Evolutionary conservation across 768 basidiomycete species (phyloP), one percentile per base, ranked within the genome.

Genomic region (Sutorius australiensis): DNA sequence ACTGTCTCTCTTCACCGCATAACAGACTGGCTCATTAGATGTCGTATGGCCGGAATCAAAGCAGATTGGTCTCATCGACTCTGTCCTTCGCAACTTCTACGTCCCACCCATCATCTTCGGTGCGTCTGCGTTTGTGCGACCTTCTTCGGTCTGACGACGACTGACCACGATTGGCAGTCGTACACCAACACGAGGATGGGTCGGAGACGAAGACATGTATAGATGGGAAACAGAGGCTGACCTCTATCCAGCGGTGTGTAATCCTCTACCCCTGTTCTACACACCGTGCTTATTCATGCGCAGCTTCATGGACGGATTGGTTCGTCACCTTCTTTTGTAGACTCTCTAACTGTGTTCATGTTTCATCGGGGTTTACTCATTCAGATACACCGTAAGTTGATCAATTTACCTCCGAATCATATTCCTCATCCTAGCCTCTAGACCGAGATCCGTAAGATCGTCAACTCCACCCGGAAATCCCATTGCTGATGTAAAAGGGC

Each of bases 21-120:
- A 16, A 40, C 42, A 13, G 6, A 19, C 19, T 3, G 21, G 2
- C 9, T 4, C 1, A 13, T 10, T 46, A 88, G 88, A 84, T 43
- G 81, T 92, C 36, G 90, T 92, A 1, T 92, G 89, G 90, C 75
- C 86, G 0, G 85, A 88, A 54, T 59, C 73, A 3, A 90, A 91
- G 67, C 87, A 90, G 65, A 79, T 84, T 19, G 80, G 81, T 0
- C 75, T 92, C 27, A 82, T 92, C 38, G 90, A 92, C 64, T 88
- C 86, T 2, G 75, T 91, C 11, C 80, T 88, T 54, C 82, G 86
- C 40, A 89, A 90, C 62, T 89, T 83, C 55, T 89, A 89, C 50
- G 79, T 92, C 9, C 90, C 90, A 0, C 86, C 89, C 0, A 75
- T 92, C 21, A 84, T 92, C 10, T 91, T 92, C 56, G 77, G 83